Conservation (phyloP, 306 rosid species). For the Casuarina cunninghamiana region DNA sequence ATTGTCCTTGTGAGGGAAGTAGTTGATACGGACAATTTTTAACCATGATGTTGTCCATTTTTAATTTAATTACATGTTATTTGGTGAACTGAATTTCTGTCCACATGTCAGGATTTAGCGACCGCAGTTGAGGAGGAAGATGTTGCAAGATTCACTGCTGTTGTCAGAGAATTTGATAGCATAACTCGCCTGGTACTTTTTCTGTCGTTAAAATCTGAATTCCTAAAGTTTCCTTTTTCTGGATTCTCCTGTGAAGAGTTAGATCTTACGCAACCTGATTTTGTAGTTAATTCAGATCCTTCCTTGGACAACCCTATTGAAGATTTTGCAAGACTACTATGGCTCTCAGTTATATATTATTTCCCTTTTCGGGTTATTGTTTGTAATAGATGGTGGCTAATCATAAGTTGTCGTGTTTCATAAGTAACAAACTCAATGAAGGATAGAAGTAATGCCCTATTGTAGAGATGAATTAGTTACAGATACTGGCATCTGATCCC, state of each 20-base stretch:
- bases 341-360: neutral
- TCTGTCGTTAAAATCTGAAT: constrained; percentile 8
- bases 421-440: neutral
- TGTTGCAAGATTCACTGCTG: constrained; percentile 75
- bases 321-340: neutral
- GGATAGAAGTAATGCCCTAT: neutral
- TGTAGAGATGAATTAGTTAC: neutral
- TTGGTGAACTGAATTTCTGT: constrained; percentile 13
- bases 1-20: neutral
- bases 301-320: neutral
- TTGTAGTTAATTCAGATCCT: neutral
- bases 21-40: neutral
- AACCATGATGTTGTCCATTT: neutral
- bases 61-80: neutral
- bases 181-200: constrained; percentile 82
- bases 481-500: neutral
- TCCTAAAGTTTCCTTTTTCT: constrained; percentile 5
- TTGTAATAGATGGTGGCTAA: neutral
- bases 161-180: constrained; percentile 89
- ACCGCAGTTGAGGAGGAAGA: constrained; percentile 84
- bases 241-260: neutral
- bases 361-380: neutral
- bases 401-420: neutral
- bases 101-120: constrained; percentile 50
- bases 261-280: neutral